Percentiles rank a stretch among this genome's conserved stretches.
Evolutionary conservation across 805 yeast genomes (phyloP).

Genomic region (Millerago galiae): DNA sequence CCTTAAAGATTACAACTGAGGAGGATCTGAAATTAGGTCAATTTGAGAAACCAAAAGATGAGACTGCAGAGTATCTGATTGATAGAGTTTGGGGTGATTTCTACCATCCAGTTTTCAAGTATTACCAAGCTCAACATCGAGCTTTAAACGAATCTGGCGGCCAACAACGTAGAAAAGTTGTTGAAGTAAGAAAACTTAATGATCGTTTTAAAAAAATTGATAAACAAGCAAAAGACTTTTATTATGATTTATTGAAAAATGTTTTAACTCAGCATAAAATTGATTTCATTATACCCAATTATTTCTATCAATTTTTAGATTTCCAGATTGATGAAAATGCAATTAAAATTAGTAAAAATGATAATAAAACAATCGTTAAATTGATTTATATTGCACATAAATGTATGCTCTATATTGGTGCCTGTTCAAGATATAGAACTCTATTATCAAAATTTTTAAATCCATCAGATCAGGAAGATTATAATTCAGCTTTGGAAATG

Average conservation of each 20-base stretch:
- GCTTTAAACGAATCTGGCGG: slow-evolving; percentile 13
- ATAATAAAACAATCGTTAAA: slow-evolving; percentile 14
- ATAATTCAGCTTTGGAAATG: slow-evolving; percentile 37
- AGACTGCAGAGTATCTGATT: slow-evolving; percentile 29
- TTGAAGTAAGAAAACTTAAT: slow-evolving; percentile 52
- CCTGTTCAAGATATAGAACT: slow-evolving; percentile 50
- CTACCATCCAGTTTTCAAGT: slow-evolving; percentile 58
- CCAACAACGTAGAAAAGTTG: slow-evolving; percentile 24
- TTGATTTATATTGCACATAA: slow-evolving; percentile 40
- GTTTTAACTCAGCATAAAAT: slow-evolving; percentile 34
- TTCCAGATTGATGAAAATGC: slow-evolving; percentile 8
- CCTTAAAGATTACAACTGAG: slow-evolving; percentile 2
- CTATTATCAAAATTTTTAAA: slow-evolving; percentile 26
- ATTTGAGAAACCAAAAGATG: background rate
- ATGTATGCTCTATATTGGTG: slow-evolving; percentile 49
- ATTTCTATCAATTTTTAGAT: slow-evolving; percentile 12
- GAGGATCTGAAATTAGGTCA: slow-evolving; percentile 11
- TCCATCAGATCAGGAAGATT: slow-evolving; percentile 34
- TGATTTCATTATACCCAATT: slow-evolving; percentile 18
- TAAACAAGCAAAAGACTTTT: slow-evolving; percentile 42
- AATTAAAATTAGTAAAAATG: slow-evolving; percentile 6
- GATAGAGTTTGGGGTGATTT: slow-evolving; percentile 55
- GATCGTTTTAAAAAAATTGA: slow-evolving; percentile 44
- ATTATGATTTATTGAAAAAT: slow-evolving; percentile 34
- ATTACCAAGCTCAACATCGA: slow-evolving; percentile 25